Conservation (phyloP, 371 early-diverging fungal species). For the Apophysomyces elegans region DNA sequence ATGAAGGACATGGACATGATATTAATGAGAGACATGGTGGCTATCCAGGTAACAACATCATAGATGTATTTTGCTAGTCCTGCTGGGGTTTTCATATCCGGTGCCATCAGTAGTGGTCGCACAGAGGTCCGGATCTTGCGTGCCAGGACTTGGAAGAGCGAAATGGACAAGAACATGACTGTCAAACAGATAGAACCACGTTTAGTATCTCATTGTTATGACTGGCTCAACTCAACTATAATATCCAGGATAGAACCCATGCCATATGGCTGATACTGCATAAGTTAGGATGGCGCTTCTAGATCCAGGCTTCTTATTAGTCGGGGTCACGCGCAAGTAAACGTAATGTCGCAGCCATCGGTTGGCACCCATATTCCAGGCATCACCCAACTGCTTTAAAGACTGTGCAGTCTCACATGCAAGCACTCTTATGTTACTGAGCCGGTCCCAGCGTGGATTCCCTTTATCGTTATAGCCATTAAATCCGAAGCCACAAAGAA, state of each 20-base stretch:
- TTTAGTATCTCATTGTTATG: slow-evolving; percentile 4
- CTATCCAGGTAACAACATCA: slow-evolving; percentile 68
- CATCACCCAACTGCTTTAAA: slow-evolving; percentile 68
- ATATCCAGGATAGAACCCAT: slow-evolving; percentile 93
- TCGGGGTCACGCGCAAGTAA: slow-evolving; percentile 70
- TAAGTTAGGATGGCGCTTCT: slow-evolving; percentile 72
- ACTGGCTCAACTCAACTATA: slow-evolving; percentile 58
- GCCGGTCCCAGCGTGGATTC: slow-evolving; percentile 53
- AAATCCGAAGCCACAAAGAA: slow-evolving; percentile 84
- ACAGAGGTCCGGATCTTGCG: slow-evolving; percentile 65
- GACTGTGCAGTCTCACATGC: slow-evolving; percentile 77
- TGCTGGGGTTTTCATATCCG: slow-evolving; percentile 35
- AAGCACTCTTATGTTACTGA: slow-evolving; percentile 73
- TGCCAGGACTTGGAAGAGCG: slow-evolving; percentile 30
- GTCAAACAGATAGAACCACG: slow-evolving; percentile 1
- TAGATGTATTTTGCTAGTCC: slow-evolving; percentile 53
- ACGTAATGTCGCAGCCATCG: slow-evolving; percentile 86
- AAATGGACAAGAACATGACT: slow-evolving; percentile 36
- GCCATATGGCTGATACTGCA: slow-evolving; percentile 88
- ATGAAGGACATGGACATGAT: slow-evolving; percentile 76
- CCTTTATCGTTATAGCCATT: slow-evolving; percentile 69
- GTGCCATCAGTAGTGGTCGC: slow-evolving; percentile 66
- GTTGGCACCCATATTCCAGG: slow-evolving; percentile 91
- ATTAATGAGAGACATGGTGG: slow-evolving; percentile 70
- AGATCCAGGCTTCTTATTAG: slow-evolving; percentile 55